phyloP scores from a whole-genome alignment of 176 grass and related monocot genomes.

The Bonia amplexicaulis region DNA sequence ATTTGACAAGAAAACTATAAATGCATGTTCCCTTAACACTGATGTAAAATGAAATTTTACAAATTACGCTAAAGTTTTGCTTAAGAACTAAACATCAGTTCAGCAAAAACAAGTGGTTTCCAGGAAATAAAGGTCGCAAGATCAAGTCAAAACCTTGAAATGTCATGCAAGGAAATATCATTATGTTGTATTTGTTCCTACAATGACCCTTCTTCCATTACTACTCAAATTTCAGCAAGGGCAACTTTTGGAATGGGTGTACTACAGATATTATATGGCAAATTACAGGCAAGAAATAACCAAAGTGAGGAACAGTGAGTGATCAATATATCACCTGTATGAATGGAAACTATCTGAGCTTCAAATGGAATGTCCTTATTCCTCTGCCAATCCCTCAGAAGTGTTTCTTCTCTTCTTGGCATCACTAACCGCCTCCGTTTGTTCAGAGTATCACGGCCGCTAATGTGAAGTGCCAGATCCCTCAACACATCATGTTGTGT shows the following conservation, averaged over 20 bases:
- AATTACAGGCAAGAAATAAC: not conserved
- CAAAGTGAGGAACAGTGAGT: not conserved
- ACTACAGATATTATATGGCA: not conserved
- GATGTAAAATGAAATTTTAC: not conserved
- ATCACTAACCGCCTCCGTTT: slow-evolving; percentile 63
- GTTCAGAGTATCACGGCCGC: slow-evolving; percentile 50
- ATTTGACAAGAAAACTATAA: not conserved
- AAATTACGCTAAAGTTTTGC: not conserved
- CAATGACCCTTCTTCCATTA: not conserved
- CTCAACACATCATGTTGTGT: slow-evolving; percentile 96
- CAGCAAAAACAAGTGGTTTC: not conserved
- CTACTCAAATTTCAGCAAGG: not conserved
- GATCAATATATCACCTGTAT: slow-evolving; percentile 60
- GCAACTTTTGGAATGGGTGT: not conserved
- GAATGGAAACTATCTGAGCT: slow-evolving; percentile 94
- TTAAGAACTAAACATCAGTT: not conserved
- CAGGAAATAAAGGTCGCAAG: not conserved
- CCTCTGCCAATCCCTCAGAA: slow-evolving; percentile 82
- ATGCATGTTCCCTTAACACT: not conserved
- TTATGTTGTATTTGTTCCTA: not conserved
- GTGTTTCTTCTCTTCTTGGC: slow-evolving; percentile 80
- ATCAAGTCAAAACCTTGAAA: not conserved
- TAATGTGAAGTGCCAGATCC: slow-evolving; percentile 89
- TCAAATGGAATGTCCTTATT: slow-evolving; percentile 63
- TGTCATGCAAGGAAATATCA: not conserved